Evolutionary conservation across 2,329 filamentous ascomycete genomes (phyloP), one percentile per base, ranked within the genome.

Genomic region (Colletotrichum graminicola): DNA sequence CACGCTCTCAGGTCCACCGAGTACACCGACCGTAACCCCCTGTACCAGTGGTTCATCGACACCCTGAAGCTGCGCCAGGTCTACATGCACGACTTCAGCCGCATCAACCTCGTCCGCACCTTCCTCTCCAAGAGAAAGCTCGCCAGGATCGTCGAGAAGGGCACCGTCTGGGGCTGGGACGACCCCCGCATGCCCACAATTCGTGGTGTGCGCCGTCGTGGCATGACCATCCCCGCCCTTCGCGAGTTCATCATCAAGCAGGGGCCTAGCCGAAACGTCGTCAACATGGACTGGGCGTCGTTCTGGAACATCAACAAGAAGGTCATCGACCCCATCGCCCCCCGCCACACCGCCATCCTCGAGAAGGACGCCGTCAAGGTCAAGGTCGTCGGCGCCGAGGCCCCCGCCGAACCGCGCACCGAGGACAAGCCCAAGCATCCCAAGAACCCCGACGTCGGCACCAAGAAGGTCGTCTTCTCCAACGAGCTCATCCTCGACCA

Each of bases 61-160:
- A 91, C 90, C 6, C 85, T 95, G 57, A 88, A 90, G 76, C 87
- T 95, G 43, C 92, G 93, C 75, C 87, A 91, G 77, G 93, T 96
- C 5, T 89, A 94, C 82, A 92, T 95, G 84, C 95, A 93, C 92
- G 93, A 94, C 80, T 96, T 95, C 80, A 88, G 92, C 18, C 89
- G 93, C 75, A 91, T 96, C 84, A 95, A 95, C 87, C 95, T 96
- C 78, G 89, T 95, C 82, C 87, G 88, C 76, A 95, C 93, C 1
- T 92, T 95, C 80, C 84, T 96, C 23, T 95, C 93, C 63, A 96
- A 96, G 87, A 91, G 93, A 71, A 96, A 96, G 84, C 88, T 96
- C 47, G 93, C 93, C 72, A 94, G 94, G 84, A 88, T 96, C 34
- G 93, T 96, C 61, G 92, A 94, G 62, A 86, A 89, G 36, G 92